These are phyloP conservation scores for Acanthamoeba quina DNA, from an alignment of 208 protist genomes.

Conservation along the genomic window DNA sequence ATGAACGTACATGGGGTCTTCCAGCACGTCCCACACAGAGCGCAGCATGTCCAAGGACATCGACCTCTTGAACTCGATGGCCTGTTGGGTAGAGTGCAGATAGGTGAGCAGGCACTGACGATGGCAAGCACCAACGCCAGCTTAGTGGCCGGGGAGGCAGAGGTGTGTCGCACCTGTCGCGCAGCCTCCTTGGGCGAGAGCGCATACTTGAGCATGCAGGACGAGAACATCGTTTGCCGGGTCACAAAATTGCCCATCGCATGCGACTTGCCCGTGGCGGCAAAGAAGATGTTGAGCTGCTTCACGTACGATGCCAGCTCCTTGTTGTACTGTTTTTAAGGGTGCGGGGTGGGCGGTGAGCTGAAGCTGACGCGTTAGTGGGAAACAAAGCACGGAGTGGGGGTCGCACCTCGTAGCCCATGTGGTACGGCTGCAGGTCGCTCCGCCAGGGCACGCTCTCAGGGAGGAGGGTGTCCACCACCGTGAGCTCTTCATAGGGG, in stretches of 20 bases:
- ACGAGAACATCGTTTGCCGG: slow-evolving; percentile 33
- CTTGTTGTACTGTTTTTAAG: slow-evolving; percentile 45
- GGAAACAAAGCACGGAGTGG: neutral
- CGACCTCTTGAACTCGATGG: slow-evolving; percentile 1
- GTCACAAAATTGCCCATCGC: slow-evolving; percentile 8
- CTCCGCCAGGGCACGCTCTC: neutral
- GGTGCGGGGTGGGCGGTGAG: neutral
- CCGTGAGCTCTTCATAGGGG: neutral
- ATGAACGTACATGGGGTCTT: slow-evolving; percentile 38
- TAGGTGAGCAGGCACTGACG: neutral
- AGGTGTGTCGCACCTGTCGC: neutral
- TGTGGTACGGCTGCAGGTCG: slow-evolving; percentile 27
- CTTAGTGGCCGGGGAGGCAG: neutral
- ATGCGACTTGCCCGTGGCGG: neutral
- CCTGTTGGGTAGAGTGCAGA: neutral
- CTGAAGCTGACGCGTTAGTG: neutral
- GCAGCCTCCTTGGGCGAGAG: slow-evolving; percentile 30
- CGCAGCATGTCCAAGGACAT: slow-evolving; percentile 22
- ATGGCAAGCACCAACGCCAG: too few relatives aligned
- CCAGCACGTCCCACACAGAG: slow-evolving; percentile 58
- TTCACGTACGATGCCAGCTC: slow-evolving; percentile 22
- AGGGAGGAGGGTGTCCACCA: neutral
- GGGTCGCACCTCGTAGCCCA: slow-evolving; percentile 51
- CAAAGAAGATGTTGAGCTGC: slow-evolving; percentile 44
- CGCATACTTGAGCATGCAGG: slow-evolving; percentile 44